phyloP scores from a whole-genome alignment of 495 filamentous ascomycete genomes.

The Peziza echinospora region DNA sequence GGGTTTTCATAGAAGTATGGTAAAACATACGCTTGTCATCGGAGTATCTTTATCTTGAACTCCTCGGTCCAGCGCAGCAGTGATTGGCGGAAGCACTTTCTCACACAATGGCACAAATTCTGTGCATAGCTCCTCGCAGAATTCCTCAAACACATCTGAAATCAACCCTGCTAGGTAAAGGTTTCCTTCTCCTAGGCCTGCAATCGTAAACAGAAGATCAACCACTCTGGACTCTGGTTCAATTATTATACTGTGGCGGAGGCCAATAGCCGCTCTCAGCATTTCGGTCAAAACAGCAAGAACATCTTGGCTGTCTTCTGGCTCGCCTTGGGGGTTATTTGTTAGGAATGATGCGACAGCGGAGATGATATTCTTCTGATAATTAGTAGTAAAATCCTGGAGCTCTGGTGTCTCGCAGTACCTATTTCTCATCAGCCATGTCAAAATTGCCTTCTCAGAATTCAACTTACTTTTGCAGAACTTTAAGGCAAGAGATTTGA shows the following conservation, averaged over 20 bases:
- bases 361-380: slow-evolving; percentile 52
- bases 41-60: slow-evolving; percentile 62
- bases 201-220: slow-evolving; percentile 73
- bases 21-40: slow-evolving; percentile 46
- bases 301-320: slow-evolving; percentile 71
- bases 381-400: slow-evolving; percentile 28
- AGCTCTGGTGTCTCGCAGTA: slow-evolving; percentile 15
- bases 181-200: slow-evolving; percentile 66
- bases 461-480: slow-evolving; percentile 60
- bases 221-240: slow-evolving; percentile 42
- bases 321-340: slow-evolving; percentile 55
- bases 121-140: slow-evolving; percentile 46
- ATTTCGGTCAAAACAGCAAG: slow-evolving; percentile 79
- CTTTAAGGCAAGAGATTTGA: slow-evolving; percentile 74
- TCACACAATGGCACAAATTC: slow-evolving; percentile 60
- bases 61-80: slow-evolving; percentile 70
- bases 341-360: slow-evolving; percentile 59
- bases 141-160: slow-evolving; percentile 74
- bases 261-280: slow-evolving; percentile 56
- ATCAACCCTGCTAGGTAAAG: slow-evolving; percentile 61
- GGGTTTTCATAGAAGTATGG: background rate
- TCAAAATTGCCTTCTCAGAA: slow-evolving; percentile 23
- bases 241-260: slow-evolving; percentile 51
- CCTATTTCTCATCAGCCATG: too few species aligned
- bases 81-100: slow-evolving; percentile 72